Base-by-base conservation (phyloP, 371 early-diverging fungal genomes). In the Syncephalis plumigaleata region DNA sequence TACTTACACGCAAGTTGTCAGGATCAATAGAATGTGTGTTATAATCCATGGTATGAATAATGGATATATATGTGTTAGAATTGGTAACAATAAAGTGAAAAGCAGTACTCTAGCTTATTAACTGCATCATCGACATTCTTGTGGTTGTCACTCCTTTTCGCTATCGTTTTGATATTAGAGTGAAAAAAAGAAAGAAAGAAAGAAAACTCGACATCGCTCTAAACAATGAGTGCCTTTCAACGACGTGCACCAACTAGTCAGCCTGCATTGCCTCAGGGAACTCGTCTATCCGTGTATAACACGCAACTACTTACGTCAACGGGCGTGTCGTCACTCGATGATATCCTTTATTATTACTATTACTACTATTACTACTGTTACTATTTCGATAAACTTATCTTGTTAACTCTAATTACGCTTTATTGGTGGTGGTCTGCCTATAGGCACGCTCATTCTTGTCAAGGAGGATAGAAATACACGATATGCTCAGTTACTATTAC, bases 281-380 rank as follows among this genome's bases (percentile, higher is more conserved):
- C 84, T 31, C 71, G 79, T 15, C 63, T 84, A 9, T 84, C 86
- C 26, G 73, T 84, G 0, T 80, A 83, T 53, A 89, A 78, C 51
- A 82, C 82, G 4, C 79, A 79, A 52, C 67, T 79, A 2, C 65
- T 89, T 24, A 70, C 81, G 4, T 91, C 91, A 0, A 85, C 85
- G 0, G 93, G 93, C n/a, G 77, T 84, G 0, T 81, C 84, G 3
- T 81, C 90, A 1, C 63, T 91, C 27, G 93, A 92, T 61, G 87
- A 87, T 60, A 76, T 87, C 52, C 64, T 77, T 16, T 60, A 68
- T n/a, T n/a, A n/a, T n/a, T n/a, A n/a, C n/a, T n/a, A n/a, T 54
- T 52, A 23, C 53, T 11, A 36, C 48, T 49, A 53, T 31, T n/a
- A 25, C 16, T 9, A 17, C 47, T 47, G 22, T 52, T 22, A 46